Evolutionary conservation across 2,329 filamentous ascomycete species (phyloP), one percentile per base, ranked within the genome.

Genomic region (Paracoccidioides lutzii): DNA sequence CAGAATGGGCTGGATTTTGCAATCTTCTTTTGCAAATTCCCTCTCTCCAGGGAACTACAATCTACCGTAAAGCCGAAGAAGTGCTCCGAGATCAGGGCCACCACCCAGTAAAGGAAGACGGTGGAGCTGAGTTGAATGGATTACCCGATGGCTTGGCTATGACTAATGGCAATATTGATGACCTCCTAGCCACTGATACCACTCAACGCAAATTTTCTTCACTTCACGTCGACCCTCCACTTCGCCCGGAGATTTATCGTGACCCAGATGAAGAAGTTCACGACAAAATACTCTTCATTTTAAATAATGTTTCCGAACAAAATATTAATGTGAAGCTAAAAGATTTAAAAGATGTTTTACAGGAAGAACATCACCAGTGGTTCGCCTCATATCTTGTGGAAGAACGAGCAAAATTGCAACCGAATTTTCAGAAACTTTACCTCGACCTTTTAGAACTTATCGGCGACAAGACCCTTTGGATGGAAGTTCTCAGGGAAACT

Each of bases 1-100:
- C 83, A 4, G 93, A 98, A 67, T 98, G 93, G 93, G 89, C 90
- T n/a, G 88, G 87, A 1, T 94, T 96, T 64, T 97, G 91, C 69
- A 84, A 86, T 59, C 82, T 93, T 59, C 79, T 98, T 5, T 73
- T 94, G 28, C 84, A 88, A 59, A 89, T 95, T 42, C 84, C 87
- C 0, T 87, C 83, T 43, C 78, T 98, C 22, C 86, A 87, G 61
- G 85, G 85, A 5, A 95, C 91, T 0, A 88, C 94, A 58, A 88
- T 91, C 14, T 90, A 82, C 74, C 83, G 82, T 59, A 89, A 87
- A 65, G 89, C 89, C 0, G 83, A 93, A 64, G 87, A 93, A 59
- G 85, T 91, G 9, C 79, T 93, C 30, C 81, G 80, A 28, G 82
- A 86, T 53, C 81, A 85, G 57, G 82, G 84, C 51, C 70, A 76